Evolutionary conservation across 2,329 filamentous ascomycete genomes (phyloP), one percentile per base, ranked within the genome.

Genomic region (Botrytis galanthina): DNA sequence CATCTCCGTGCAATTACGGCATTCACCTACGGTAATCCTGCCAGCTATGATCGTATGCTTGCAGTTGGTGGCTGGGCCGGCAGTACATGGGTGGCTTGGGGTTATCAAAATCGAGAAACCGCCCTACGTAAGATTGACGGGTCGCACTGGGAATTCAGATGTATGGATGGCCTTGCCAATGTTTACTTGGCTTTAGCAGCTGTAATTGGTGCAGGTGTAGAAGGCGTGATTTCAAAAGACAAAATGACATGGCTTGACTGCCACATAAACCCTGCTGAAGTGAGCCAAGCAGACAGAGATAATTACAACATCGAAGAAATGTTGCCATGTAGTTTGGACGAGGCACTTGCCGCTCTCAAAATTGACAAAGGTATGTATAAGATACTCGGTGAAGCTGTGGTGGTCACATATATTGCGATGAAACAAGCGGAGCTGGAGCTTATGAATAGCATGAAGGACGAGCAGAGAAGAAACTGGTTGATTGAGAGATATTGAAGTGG

Each of bases 401-500:
- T 92, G 8, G 80, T 84, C 46, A 84, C 87, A 64, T 93, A 91
- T 78, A 61, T 87, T 3, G 80, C 80, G 0, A 84, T 91, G 75
- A 93, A 93, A 83, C 83, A 83, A 74, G 85, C 82, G 2, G 91
- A 93, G 82, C 80, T 86, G 75, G 82, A 82, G 32, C 82, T 89
- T 77, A 78, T 90, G 73, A 81, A 80, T 16, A 78, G 79, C 1
- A 88, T 93, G 86, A 77, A 76, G 0, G 82, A 83, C 7, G 80
- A 82, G 4, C 82, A 86, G 74, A 84, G 85, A 69, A 84, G 85
- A 76, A 80, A 83, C 22, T 93, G 90, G 88, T 81, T 93, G 72
- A 85, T 92, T 75, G 89, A 92, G 79, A 83, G 91, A 75, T 93
- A 93, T 78, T 92, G 78, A 29, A 9, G 32, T 35, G 16, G 48